These are phyloP conservation scores for Globisporangium echinulatum DNA, from an alignment of 352 stramenopile genomes.

Conservation along the genomic window DNA sequence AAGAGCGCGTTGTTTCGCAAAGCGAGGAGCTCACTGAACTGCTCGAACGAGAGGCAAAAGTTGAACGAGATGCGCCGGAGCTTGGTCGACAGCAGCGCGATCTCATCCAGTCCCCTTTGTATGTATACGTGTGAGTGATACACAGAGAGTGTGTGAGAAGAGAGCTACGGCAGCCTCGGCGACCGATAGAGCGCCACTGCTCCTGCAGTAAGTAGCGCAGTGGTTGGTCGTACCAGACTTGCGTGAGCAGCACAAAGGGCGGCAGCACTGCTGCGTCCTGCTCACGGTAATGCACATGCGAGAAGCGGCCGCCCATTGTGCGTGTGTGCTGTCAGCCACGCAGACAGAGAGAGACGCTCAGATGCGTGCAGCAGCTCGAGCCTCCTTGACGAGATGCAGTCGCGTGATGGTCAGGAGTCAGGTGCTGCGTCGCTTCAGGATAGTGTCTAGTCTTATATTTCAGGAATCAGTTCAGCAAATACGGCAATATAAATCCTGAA, in stretches of 20 bases:
- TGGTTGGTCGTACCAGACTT: conserved; percentile 38
- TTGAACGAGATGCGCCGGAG: conserved; percentile 68
- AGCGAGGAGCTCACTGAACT: conserved; percentile 62
- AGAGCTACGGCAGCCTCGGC: not conserved
- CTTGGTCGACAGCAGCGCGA: conserved; percentile 44
- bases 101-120: conserved; percentile 41
- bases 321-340: not conserved
- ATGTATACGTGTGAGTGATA: no score
- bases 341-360: not conserved
- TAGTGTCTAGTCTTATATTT: no score
- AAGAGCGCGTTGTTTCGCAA: conserved; percentile 58
- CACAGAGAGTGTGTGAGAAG: not conserved
- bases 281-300: conserved; percentile 67
- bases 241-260: conserved; percentile 57
- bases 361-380: no score
- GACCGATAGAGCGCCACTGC: not conserved
- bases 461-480: not conserved
- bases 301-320: conserved; percentile 66
- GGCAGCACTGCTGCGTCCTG: conserved; percentile 56
- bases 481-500: not conserved
- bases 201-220: no score
- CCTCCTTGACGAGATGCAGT: no score
- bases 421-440: no score
- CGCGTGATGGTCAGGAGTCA: no score
- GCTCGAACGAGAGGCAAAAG: conserved; percentile 53